Evolutionary conservation across 768 basidiomycete species (phyloP).

Genomic region (Dacryopinax spathularia): DNA sequence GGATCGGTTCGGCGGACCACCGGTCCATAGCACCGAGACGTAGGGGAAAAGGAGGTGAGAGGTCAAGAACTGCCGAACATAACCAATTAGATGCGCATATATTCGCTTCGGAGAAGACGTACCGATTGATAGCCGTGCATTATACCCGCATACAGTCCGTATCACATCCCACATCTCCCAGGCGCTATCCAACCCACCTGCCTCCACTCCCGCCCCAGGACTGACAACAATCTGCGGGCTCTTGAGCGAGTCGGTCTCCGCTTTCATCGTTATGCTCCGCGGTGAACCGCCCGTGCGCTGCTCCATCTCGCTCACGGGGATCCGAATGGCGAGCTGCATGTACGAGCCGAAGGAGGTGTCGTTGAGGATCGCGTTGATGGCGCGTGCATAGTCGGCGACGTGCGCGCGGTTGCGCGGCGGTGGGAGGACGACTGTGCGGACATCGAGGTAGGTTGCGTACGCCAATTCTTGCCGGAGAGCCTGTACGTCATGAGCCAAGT

Average conservation of each 20-base stretch:
- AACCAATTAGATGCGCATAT: slow-evolving; percentile 2
- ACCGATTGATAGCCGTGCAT: slow-evolving; percentile 59
- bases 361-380: slow-evolving; percentile 51
- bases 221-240: neutral
- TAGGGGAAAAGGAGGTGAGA: slow-evolving; percentile 74
- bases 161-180: slow-evolving; percentile 99
- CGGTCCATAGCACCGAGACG: slow-evolving; percentile 60
- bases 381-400: slow-evolving; percentile 85
- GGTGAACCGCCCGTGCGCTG: slow-evolving; percentile 12
- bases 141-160: slow-evolving; percentile 76
- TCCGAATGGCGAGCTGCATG: slow-evolving; percentile 59
- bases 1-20: slow-evolving; percentile 90
- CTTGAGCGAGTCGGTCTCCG: slow-evolving; percentile 10
- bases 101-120: slow-evolving; percentile 17
- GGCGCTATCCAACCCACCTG: slow-evolving; percentile 26
- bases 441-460: slow-evolving; percentile 83
- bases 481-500: slow-evolving; percentile 27
- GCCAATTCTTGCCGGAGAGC: slow-evolving; percentile 86
- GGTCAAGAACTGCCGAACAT: slow-evolving; percentile 58
- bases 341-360: slow-evolving; percentile 44
- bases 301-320: slow-evolving; percentile 54
- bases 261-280: slow-evolving; percentile 10
- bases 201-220: neutral
- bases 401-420: slow-evolving; percentile 70
- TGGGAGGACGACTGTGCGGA: slow-evolving; percentile 74